Conservation (phyloP, 1,139 yeast species). For the Pichia inconspicua region DNA sequence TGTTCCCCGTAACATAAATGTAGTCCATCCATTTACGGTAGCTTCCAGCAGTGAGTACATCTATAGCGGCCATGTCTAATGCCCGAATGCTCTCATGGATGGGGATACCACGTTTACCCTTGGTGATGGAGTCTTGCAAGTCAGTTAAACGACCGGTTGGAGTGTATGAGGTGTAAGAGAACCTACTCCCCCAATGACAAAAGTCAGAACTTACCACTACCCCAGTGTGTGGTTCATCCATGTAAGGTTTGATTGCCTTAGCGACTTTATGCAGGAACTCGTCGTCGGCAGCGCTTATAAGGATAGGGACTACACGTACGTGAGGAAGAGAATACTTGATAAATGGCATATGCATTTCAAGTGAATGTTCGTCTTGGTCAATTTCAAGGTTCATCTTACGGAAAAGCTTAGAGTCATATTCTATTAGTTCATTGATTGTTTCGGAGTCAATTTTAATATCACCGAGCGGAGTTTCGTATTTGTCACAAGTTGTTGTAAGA, state of each 20-base stretch:
- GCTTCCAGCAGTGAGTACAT: slow-evolving; percentile 45
- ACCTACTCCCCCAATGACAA: slow-evolving; percentile 91
- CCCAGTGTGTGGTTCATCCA: slow-evolving; percentile 50
- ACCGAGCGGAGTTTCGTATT: slow-evolving; percentile 80
- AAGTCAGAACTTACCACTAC: slow-evolving; percentile 86
- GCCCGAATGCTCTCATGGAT: slow-evolving; percentile 66
- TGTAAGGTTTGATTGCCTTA: slow-evolving; percentile 42
- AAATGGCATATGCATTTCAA: slow-evolving; percentile 92
- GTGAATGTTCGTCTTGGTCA: slow-evolving; percentile 86
- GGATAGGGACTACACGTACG: slow-evolving; percentile 59
- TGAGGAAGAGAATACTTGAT: slow-evolving; percentile 40
- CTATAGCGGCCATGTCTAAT: slow-evolving; percentile 66
- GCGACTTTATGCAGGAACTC: slow-evolving; percentile 41
- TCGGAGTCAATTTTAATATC: slow-evolving; percentile 55
- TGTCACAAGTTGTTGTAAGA: slow-evolving; percentile 44
- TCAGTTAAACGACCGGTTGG: slow-evolving; percentile 23
- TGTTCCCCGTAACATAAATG: slow-evolving; percentile 64
- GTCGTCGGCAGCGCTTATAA: slow-evolving; percentile 60
- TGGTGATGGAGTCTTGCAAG: slow-evolving; percentile 24
- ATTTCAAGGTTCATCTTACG: slow-evolving; percentile 47
- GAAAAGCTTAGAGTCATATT: slow-evolving; percentile 33
- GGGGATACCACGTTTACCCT: slow-evolving; percentile 28
- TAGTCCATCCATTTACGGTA: slow-evolving; percentile 59
- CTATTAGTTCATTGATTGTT: slow-evolving; percentile 31
- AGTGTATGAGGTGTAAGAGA: slow-evolving; percentile 61